phyloP scores from a whole-genome alignment of 768 basidiomycete species.

The Leccinellum albellum region DNA sequence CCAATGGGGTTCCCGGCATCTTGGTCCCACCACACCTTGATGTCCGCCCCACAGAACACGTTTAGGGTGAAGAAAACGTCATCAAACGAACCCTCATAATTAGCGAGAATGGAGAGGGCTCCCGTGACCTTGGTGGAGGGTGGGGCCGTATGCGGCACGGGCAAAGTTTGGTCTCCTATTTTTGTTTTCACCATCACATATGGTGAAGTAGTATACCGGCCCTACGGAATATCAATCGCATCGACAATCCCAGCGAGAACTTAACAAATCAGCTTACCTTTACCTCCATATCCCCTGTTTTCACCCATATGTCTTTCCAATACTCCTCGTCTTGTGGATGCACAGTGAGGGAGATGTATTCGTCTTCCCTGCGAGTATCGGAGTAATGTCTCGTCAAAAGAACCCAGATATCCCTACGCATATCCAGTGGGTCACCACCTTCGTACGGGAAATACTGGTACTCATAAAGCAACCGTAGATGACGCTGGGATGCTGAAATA shows the following conservation, averaged over 20 bases:
- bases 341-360: constrained; percentile 62
- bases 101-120: constrained; percentile 52
- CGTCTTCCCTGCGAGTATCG: constrained; percentile 53
- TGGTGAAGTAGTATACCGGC: constrained; percentile 43
- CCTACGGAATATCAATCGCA: constrained; percentile 23
- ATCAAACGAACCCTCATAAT: constrained; percentile 62
- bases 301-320: constrained; percentile 20
- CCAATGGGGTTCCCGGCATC: constrained; percentile 12
- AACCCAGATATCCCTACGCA: constrained; percentile 64
- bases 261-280: constrained; percentile 31
- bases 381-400: constrained; percentile 74
- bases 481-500: constrained; percentile 36
- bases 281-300: constrained; percentile 34
- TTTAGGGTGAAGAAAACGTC: constrained; percentile 69
- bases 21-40: constrained; percentile 48
- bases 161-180: constrained; percentile 24
- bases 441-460: neutral
- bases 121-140: constrained; percentile 31
- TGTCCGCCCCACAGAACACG: constrained; percentile 39
- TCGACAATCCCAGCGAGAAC: neutral
- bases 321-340: constrained; percentile 42
- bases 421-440: constrained; percentile 1
- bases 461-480: constrained; percentile 40
- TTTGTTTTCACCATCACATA: constrained; percentile 36
- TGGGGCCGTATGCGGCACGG: neutral